Evolutionary conservation across 1,139 yeast genomes (phyloP), one percentile per base, ranked within the genome.

Genomic region (Zygosaccharomyces sapae): DNA sequence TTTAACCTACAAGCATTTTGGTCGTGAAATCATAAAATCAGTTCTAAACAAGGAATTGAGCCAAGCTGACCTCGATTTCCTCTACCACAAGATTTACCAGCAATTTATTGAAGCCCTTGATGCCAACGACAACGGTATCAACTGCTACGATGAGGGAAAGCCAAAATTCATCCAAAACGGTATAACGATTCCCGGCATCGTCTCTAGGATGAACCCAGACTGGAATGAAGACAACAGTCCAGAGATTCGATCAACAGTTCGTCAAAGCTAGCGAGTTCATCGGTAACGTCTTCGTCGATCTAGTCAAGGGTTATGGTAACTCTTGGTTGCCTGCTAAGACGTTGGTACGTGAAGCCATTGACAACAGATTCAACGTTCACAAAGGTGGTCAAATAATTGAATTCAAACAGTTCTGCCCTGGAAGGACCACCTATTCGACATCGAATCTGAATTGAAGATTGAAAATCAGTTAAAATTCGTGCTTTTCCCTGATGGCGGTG

Each of bases 91-190:
- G 66, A 73, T 90, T 12, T 92, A 92, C 72, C 78, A 79, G 54
- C 94, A 86, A 55, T 89, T 92, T 61, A 73, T 92, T 51, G 98
- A 90, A 67, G 83, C 96, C 19, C 76, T 92, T 45, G 99, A 92
- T 70, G 98, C 97, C 48, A 88, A 89, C 62, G 99, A 92, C 66
- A 92, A 92, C 62, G 99, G 99, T 60, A 80, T 92, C 52, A 76
- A 77, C 61, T 84, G 86, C 59, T 88, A 82, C 61, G 76, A 84
- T 58, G 57, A 55, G 38, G 55, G 63, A 16, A 71, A 69, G 42
- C 75, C 77, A 22, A 72, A 70, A 52, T 81, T 79, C 65, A 71
- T 71, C 49, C 82, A 78, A 55, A 73, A 72, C 55, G 74, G 76
- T 58, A 84, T 88, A 65, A 76, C 89, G 18, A 75, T 94, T 48